Conservation (phyloP, 768 basidiomycete genomes). For the Atractiella rhizophila region DNA sequence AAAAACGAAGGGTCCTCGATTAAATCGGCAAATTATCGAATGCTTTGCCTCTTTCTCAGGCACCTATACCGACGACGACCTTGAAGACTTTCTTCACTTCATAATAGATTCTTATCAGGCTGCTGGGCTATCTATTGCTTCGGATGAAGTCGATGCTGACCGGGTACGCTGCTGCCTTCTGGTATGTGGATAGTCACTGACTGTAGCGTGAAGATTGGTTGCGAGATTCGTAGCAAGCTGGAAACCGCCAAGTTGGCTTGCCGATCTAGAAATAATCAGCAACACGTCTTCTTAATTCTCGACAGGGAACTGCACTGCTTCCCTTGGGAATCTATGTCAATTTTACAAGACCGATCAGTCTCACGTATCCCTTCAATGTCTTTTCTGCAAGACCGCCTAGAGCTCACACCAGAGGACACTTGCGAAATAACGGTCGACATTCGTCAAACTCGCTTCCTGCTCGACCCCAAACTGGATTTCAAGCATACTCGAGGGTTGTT, state of each 20-base stretch:
- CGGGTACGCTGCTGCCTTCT: constrained; percentile 31
- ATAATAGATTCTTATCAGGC: constrained; percentile 82
- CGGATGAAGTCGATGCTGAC: constrained; percentile 73
- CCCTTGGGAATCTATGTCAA: constrained; percentile 88
- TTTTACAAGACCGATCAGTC: constrained; percentile 55
- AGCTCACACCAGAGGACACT: too few relatives aligned
- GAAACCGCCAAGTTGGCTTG: too few relatives aligned
- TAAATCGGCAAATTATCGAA: constrained; percentile 53
- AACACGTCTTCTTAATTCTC: constrained; percentile 63
- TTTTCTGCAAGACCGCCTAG: constrained; percentile 61
- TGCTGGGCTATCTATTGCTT: constrained; percentile 63
- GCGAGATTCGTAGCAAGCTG: too few relatives aligned
- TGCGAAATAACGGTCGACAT: constrained; percentile 36
- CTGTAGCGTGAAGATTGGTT: too few relatives aligned
- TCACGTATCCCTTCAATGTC: constrained; percentile 77
- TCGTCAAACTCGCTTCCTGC: constrained; percentile 46
- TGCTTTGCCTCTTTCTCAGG: constrained; percentile 65
- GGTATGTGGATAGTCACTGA: too few relatives aligned
- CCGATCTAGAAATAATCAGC: constrained; percentile 29
- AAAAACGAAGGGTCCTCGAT: constrained; percentile 28
- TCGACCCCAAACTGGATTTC: constrained; percentile 84
- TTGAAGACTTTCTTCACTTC: constrained; percentile 85
- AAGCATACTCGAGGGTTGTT: constrained; percentile 59
- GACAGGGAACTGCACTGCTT: constrained; percentile 70
- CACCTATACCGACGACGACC: constrained; percentile 66